A percentile compares a stretch with the other conserved stretches of the same genome.
These are phyloP conservation scores for Sequoia sempervirens DNA, from an alignment of 75 land plant species.

Conservation along the genomic window DNA sequence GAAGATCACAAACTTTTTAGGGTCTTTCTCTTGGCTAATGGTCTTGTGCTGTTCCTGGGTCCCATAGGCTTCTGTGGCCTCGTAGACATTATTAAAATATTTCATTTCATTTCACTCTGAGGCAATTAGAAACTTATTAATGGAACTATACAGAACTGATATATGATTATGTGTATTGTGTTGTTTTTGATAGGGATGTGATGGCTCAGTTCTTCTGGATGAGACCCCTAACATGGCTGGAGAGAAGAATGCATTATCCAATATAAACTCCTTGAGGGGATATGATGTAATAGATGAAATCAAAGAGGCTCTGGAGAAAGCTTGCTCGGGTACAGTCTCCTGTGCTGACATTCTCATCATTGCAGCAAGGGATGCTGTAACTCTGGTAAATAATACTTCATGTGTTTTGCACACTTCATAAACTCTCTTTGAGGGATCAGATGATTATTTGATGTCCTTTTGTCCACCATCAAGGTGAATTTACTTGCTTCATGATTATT, in stretches of 20 bases:
- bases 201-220: slow-evolving; percentile 61
- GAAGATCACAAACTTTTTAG: too few relatives aligned
- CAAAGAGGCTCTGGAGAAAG: slow-evolving; percentile 45
- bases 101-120: too few relatives aligned
- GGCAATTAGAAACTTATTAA: neutral
- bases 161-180: neutral
- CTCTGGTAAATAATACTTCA: slow-evolving; percentile 24
- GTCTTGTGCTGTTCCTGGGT: too few relatives aligned
- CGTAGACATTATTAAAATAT: too few relatives aligned
- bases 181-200: slow-evolving; percentile 51
- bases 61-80: too few relatives aligned
- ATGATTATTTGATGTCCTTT: neutral
- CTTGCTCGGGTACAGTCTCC: slow-evolving; percentile 54
- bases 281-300: slow-evolving; percentile 63
- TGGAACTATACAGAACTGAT: neutral
- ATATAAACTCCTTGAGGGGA: slow-evolving; percentile 57
- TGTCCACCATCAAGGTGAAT: neutral
- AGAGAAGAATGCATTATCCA: slow-evolving; percentile 51
- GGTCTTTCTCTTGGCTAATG: too few relatives aligned
- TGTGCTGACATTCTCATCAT: slow-evolving; percentile 69
- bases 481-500: too few relatives aligned
- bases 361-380: slow-evolving; percentile 63
- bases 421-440: neutral
- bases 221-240: slow-evolving; percentile 55
- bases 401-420: too few relatives aligned